Evolutionary conservation across 2,329 filamentous ascomycete genomes (phyloP).

Genomic region (Verticillium nubilum): DNA sequence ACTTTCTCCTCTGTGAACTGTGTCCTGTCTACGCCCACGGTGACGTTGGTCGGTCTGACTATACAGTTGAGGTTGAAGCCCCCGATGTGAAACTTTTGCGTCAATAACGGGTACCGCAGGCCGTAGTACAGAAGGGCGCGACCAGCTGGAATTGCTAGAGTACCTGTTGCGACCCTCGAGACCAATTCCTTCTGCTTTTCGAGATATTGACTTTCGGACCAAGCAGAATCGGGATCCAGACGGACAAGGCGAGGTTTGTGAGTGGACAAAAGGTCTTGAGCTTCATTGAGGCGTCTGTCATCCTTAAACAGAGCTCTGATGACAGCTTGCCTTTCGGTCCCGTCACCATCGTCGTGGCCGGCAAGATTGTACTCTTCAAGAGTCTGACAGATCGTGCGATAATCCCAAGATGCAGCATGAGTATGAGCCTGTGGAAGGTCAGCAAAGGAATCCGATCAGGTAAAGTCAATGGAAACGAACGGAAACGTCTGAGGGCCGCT

Average conservation of each 20-base stretch:
- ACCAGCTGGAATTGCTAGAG: constrained; percentile 81
- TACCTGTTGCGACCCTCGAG: constrained; percentile 78
- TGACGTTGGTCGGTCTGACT: constrained; percentile 87
- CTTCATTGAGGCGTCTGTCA: constrained; percentile 84
- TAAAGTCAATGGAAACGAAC: constrained; percentile 33
- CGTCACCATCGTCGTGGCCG: constrained; percentile 71
- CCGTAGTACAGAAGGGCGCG: constrained; percentile 85
- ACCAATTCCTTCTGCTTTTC: constrained; percentile 91
- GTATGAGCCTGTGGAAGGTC: constrained; percentile 43
- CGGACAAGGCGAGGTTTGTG: constrained; percentile 74
- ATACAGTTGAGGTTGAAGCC: constrained; percentile 90
- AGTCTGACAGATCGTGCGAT: constrained; percentile 69
- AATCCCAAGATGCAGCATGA: constrained; percentile 66
- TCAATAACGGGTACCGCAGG: constrained; percentile 80
- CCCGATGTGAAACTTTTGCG: constrained; percentile 82
- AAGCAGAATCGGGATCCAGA: constrained; percentile 66
- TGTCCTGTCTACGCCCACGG: constrained; percentile 84
- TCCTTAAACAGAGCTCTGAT: constrained; percentile 87
- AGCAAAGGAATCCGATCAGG: no score
- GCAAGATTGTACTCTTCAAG: constrained; percentile 54
- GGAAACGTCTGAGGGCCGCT: constrained; percentile 30
- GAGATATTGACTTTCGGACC: constrained; percentile 80
- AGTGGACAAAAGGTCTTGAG: constrained; percentile 78
- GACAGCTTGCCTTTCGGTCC: constrained; percentile 76
- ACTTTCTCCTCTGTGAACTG: constrained; percentile 93